Evolutionary conservation across 306 rosid genomes (phyloP).

Genomic region (Macrotyloma uniflorum): DNA sequence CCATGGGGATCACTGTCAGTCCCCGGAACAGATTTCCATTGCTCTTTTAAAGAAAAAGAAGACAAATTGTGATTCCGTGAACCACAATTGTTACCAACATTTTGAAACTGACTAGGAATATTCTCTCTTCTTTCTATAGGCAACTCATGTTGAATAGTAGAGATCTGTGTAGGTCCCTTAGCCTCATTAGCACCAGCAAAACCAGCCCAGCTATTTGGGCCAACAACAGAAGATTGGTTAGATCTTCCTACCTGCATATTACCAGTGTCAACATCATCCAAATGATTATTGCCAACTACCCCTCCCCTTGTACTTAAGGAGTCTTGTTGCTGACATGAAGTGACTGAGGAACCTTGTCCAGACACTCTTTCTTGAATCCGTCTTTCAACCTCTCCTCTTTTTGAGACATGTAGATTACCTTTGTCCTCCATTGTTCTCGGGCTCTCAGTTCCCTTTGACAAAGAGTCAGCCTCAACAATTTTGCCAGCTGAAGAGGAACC

Average conservation of each 20-base stretch:
- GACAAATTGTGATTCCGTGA: slow-evolving; percentile 55
- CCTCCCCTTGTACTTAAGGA: slow-evolving; percentile 59
- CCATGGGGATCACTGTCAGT: slow-evolving; percentile 58
- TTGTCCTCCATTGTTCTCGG: slow-evolving; percentile 58
- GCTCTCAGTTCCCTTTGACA: slow-evolving; percentile 65
- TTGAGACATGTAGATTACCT: slow-evolving; percentile 46
- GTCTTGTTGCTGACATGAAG: slow-evolving; percentile 55
- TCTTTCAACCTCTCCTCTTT: slow-evolving; percentile 62
- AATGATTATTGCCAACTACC: slow-evolving; percentile 53
- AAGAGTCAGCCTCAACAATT: slow-evolving; percentile 61
- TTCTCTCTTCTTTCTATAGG: slow-evolving; percentile 67
- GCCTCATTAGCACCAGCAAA: slow-evolving; percentile 59
- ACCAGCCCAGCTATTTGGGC: slow-evolving; percentile 66
- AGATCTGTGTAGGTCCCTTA: slow-evolving; percentile 59
- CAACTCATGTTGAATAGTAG: slow-evolving; percentile 67
- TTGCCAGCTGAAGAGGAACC: slow-evolving; percentile 64
- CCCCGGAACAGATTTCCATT: slow-evolving; percentile 76
- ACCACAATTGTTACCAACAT: slow-evolving; percentile 49
- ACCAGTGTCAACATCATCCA: slow-evolving; percentile 62
- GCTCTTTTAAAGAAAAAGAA: slow-evolving; percentile 69
- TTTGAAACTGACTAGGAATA: slow-evolving; percentile 62
- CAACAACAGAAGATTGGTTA: slow-evolving; percentile 61
- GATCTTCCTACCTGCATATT: slow-evolving; percentile 63
- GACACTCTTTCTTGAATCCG: slow-evolving; percentile 60
- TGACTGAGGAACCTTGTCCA: slow-evolving; percentile 54